Conservation (phyloP, 306 rosid species). For the Vigna unguiculata region DNA sequence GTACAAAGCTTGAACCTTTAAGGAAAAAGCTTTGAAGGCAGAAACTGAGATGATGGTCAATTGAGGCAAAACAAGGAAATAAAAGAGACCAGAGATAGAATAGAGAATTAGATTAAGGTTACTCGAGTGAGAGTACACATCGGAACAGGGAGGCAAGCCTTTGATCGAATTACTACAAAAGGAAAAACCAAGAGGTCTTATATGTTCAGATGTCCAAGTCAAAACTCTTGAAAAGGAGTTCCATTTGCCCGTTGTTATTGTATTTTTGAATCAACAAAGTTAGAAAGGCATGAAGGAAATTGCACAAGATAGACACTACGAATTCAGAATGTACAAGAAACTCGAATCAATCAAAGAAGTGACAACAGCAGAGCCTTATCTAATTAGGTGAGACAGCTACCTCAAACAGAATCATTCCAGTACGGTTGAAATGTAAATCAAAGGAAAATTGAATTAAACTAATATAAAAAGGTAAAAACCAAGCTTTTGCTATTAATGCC, state of each 20-base stretch:
- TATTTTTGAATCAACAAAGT: neutral
- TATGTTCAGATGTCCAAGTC: neutral
- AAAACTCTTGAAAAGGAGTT: conserved; percentile 7
- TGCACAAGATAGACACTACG: neutral
- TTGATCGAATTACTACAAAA: conserved; percentile 1
- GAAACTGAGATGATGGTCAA: neutral
- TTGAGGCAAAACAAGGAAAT: neutral
- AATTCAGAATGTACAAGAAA: conserved; percentile 2
- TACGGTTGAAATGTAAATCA: neutral
- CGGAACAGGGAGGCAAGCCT: neutral
- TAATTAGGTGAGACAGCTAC: neutral
- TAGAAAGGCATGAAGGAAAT: conserved; percentile 8
- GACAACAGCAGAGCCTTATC: neutral
- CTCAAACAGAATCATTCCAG: neutral
- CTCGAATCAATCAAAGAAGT: conserved; percentile 3
- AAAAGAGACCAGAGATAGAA: neutral
- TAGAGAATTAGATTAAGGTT: neutral
- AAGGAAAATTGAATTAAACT: neutral
- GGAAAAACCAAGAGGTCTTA: conserved; percentile 27
- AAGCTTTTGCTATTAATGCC: neutral
- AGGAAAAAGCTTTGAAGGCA: neutral
- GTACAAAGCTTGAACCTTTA: neutral
- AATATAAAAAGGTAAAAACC: neutral
- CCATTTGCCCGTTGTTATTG: neutral
- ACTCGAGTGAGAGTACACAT: neutral